phyloP scores from a whole-genome alignment of 257 asterid genomes.

The Solanum dulcamara region DNA sequence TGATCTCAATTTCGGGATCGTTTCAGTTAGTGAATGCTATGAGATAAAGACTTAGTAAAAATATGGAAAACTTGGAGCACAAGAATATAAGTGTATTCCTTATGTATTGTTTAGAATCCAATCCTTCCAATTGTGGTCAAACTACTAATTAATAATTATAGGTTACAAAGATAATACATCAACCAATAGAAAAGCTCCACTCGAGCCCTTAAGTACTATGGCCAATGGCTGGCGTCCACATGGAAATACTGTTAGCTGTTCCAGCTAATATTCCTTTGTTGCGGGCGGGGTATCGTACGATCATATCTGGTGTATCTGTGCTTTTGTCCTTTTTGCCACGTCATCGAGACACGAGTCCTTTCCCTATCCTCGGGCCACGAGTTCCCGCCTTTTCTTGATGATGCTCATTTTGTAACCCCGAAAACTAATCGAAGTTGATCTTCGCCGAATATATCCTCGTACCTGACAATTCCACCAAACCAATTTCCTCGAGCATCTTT shows the following conservation, averaged over 20 bases:
- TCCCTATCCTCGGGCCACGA: too few species aligned
- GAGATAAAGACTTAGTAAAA: neutral
- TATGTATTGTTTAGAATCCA: neutral
- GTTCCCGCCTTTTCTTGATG: too few species aligned
- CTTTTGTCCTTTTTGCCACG: too few species aligned
- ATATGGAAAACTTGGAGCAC: neutral
- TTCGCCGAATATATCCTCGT: too few species aligned
- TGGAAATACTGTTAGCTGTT: neutral
- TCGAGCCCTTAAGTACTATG: neutral
- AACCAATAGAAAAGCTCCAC: neutral
- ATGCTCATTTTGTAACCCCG: too few species aligned
- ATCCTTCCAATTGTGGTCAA: neutral
- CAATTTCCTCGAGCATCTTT: too few species aligned
- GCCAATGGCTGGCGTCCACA: neutral
- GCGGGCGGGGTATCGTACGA: neutral
- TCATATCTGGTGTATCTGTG: too few species aligned
- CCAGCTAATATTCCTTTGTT: neutral
- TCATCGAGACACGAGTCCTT: too few species aligned
- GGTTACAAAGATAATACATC: neutral
- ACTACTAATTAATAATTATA: too few species aligned
- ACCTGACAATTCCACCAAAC: too few species aligned
- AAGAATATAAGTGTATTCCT: neutral
- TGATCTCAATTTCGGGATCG: neutral
- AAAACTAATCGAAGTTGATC: too few species aligned
- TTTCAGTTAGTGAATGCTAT: neutral